Conservation (phyloP, 139 green algal genomes). For the Chlorella sp. region DNA sequence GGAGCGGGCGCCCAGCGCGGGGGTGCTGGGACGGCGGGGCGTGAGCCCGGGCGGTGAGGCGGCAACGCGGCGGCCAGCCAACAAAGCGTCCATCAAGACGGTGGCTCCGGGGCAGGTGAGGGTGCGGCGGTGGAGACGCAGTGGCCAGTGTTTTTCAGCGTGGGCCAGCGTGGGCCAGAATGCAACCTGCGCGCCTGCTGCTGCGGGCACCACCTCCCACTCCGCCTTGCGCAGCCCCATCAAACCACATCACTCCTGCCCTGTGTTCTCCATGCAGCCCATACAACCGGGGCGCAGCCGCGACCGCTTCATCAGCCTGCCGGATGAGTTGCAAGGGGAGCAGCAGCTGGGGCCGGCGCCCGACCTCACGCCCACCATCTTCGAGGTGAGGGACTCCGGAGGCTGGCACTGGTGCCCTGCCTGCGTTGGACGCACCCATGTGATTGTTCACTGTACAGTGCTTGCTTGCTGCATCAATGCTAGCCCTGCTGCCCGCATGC, state of each 20-base stretch:
- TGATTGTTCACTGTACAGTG: background rate
- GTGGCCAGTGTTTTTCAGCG: background rate
- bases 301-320: conserved; percentile 63
- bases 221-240: background rate
- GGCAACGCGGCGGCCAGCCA: background rate
- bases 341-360: background rate
- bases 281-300: conserved; percentile 12
- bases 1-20: background rate
- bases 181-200: background rate
- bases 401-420: background rate
- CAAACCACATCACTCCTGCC: background rate
- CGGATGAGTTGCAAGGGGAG: conserved; percentile 54
- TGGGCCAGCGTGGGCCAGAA: background rate
- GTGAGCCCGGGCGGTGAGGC: background rate
- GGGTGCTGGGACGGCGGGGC: background rate
- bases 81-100: background rate
- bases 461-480: no score
- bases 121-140: background rate
- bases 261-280: conserved; percentile 14
- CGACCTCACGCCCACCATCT: conserved; percentile 34
- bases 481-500: no score
- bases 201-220: background rate
- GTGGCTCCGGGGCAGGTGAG: conserved; percentile 33
- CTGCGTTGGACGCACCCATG: background rate
- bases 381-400: conserved; percentile 19